Evolutionary conservation across 805 yeast species (phyloP).

Genomic region (Candida chauliodis): DNA sequence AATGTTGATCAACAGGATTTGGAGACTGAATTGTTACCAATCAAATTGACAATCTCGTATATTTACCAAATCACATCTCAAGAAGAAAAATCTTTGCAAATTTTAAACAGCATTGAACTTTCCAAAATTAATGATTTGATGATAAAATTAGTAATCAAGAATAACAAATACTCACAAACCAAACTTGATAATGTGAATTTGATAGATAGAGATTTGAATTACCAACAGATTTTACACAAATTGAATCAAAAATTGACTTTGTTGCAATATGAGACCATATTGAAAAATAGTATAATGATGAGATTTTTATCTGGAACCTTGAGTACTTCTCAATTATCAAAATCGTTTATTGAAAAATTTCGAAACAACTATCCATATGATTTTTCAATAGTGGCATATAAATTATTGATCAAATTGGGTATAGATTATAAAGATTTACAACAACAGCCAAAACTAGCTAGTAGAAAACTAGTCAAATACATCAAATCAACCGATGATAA

Average conservation of each 20-base stretch:
- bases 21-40: slow-evolving; percentile 54
- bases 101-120: slow-evolving; percentile 34
- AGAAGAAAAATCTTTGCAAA: slow-evolving; percentile 25
- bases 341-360: slow-evolving; percentile 17
- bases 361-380: slow-evolving; percentile 27
- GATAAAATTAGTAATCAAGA: slow-evolving; percentile 39
- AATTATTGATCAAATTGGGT: slow-evolving; percentile 24
- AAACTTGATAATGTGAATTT: slow-evolving; percentile 23
- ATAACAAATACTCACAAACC: slow-evolving; percentile 38
- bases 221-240: slow-evolving; percentile 31
- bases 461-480: slow-evolving; percentile 20
- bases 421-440: slow-evolving; percentile 25
- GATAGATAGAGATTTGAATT: slow-evolving; percentile 32
- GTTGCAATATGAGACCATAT: slow-evolving; percentile 39
- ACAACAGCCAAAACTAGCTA: slow-evolving; percentile 13
- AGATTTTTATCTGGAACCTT: slow-evolving; percentile 38
- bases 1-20: slow-evolving; percentile 46
- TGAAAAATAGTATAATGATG: slow-evolving; percentile 44
- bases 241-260: slow-evolving; percentile 24
- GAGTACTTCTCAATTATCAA: slow-evolving; percentile 14
- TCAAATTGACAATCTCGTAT: slow-evolving; percentile 57
- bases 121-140: slow-evolving; percentile 34
- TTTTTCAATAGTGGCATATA: slow-evolving; percentile 26
- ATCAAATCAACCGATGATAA: slow-evolving; percentile 6
- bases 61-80: slow-evolving; percentile 40